These are phyloP conservation scores for Fusarium piperis DNA, from an alignment of 2,329 filamentous ascomycete species.

Conservation along the genomic window DNA sequence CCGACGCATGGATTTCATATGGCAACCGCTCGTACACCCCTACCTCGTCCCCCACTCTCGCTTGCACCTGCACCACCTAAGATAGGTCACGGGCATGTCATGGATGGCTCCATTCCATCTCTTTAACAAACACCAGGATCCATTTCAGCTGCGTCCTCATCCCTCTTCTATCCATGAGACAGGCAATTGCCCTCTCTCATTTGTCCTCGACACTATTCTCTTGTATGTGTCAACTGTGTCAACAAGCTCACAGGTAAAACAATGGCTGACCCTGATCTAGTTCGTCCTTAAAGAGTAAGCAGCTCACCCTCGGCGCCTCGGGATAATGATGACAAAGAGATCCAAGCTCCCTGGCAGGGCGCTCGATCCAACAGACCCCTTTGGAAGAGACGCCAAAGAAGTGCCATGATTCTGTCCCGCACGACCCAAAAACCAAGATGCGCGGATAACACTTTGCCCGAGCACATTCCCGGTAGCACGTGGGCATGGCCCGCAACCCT, in stretches of 20 bases:
- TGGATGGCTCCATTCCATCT: background rate
- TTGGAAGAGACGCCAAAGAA: background rate
- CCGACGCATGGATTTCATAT: constrained; percentile 19
- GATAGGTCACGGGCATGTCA: background rate
- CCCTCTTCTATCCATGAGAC: background rate
- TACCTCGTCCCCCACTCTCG: constrained; percentile 4
- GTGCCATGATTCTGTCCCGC: background rate
- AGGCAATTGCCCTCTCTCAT: background rate
- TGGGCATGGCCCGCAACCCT: background rate
- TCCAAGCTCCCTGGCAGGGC: background rate
- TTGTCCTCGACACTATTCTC: background rate
- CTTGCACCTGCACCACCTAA: background rate
- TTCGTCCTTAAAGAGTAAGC: background rate
- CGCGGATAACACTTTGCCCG: background rate
- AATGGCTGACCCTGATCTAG: background rate
- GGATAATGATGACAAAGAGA: background rate
- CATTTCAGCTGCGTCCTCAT: background rate
- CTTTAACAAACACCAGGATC: background rate
- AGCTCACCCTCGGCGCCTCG: background rate
- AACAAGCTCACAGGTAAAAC: background rate
- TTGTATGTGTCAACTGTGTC: background rate
- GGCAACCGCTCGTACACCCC: constrained; percentile 1
- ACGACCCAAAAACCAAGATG: background rate
- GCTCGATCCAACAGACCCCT: background rate
- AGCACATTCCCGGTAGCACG: background rate